Evolutionary conservation across 1,139 yeast genomes (phyloP), one percentile per base, ranked within the genome.

Genomic region (Candida neerlandica): DNA sequence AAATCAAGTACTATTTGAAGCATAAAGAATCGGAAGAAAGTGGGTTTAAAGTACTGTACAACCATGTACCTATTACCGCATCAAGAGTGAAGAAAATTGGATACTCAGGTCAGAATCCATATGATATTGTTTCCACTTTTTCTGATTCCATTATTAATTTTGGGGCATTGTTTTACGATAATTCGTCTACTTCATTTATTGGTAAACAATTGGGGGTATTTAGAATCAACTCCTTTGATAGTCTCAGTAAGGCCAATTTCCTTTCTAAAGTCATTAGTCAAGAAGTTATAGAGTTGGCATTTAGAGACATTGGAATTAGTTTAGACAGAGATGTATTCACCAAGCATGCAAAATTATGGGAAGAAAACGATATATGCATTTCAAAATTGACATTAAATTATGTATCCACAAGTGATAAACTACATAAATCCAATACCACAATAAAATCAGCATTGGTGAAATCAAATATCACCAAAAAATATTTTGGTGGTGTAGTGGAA

Each of bases 191-290:
- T 23, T 71, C 75, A 2, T 82, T 74, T 58, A 73, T 80, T 37
- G 89, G 88, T 0, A 83, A 84, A 57, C 95, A 86, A 62, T 69
- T 84, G 38, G 95, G 94, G 12, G 81, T 82, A 0, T 80, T 86
- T 54, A 62, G 90, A 53, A 75, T 85, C 9, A 84, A 84, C 57
- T 82, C 90, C 0, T 78, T 85, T 54, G 86, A 84, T 59, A 81
- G 88, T n/a, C 71, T 84, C 49, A 81, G 77, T 49, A 83, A 86
- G 53, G 82, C 88, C 11, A 83, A 83, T 54, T 73, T 77, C 41
- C 73, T 86, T 7, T 81, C 84, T 46, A 81, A 79, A 54, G 71
- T 82, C 16, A 75, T 87, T 5, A 75, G 84, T 56, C 86, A 80
- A 58, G 86, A 82, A 59, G 86, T 85, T 4, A 65, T 86, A 19